These are phyloP conservation scores for Diaporthe longicolla DNA, from an alignment of 2,329 filamentous ascomycete species.

Conservation along the genomic window DNA sequence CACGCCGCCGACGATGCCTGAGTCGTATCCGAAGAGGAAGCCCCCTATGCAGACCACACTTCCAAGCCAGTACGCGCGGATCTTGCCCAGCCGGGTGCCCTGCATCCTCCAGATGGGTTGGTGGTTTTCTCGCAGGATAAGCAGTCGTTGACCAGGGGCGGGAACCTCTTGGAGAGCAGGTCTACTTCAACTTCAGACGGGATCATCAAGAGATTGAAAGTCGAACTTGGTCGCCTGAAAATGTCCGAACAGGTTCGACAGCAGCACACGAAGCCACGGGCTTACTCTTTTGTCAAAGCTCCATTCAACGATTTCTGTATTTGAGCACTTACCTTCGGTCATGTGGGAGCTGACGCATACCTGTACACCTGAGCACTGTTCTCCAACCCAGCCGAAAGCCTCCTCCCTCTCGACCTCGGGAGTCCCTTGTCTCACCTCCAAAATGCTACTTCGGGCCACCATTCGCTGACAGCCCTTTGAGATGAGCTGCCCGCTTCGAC, in stretches of 20 bases:
- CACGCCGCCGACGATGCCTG: conserved; percentile 54
- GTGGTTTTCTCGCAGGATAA: not conserved
- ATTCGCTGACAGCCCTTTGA: conserved; percentile 4
- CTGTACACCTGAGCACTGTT: not conserved
- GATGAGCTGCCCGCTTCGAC: no score
- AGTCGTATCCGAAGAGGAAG: conserved; percentile 62
- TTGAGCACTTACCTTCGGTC: not conserved
- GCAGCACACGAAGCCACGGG: not conserved
- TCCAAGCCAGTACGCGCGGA: conserved; percentile 66
- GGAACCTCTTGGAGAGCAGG: not conserved
- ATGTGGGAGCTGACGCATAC: conserved; percentile 16
- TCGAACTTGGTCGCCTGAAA: not conserved
- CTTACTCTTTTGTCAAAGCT: not conserved
- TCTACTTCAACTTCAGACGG: not conserved
- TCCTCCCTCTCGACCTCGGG: not conserved
- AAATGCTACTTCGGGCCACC: not conserved
- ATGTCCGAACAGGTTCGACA: not conserved
- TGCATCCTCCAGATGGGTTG: conserved; percentile 43
- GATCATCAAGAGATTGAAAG: not conserved
- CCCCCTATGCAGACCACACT: conserved; percentile 66
- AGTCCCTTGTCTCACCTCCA: not conserved
- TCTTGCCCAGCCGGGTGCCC: conserved; percentile 51
- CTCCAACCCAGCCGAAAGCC: not conserved
- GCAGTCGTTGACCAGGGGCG: not conserved
- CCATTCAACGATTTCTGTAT: not conserved